Base-by-base conservation (phyloP, 1,284 basidiomycete species). In the Microbotryum intermedium region DNA sequence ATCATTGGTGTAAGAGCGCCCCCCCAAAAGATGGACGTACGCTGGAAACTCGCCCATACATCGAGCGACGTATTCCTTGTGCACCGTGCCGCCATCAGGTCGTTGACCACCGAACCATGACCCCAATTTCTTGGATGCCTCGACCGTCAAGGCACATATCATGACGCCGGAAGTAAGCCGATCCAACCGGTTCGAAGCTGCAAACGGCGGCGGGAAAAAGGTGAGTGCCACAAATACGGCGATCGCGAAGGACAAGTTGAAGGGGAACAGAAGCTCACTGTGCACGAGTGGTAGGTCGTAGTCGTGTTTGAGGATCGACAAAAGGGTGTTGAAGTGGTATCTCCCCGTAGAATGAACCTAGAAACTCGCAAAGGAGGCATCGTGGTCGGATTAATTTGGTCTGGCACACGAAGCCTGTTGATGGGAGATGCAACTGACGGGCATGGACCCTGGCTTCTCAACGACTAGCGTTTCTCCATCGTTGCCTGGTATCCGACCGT, bases 151-250 rank as follows among this genome's bases (percentile, higher is more conserved):
- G 0, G 91, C 90, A 57, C 97, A 80, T 66, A 99, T 89, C 92
- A 99, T 94, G 58, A 97, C 80, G 6, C 95, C 95, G 0, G 90
- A 94, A 0, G 95, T 98, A 21, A 98, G 79, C 53, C 95, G 81
- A 76, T 99, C 95, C 50, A 99, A 79, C 52, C 95, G 83, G 73
- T 98, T 99, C 45, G 92, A 87, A 61, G 94, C 92, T 95, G 72
- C 21, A 48, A 16, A 6, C 1, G 18, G 45, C 20, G 23, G 30
- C 26, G 20, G 26, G 21, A 52, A 34, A 49, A 16, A 44, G 25
- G 29, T 18, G 21, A 47, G 43, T 55, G 50, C 46, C 29, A 30
- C 28, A 53, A 42, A 46, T 39, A 29, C 26, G 18, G 42, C 9
- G 10, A 34, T 42, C 20, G 44, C 20, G 46, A 48, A 28, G 21